Percentiles rank a stretch among this genome's conserved stretches.
phyloP scores from a whole-genome alignment of 768 basidiomycete species.

The Lactifluus subvellereus region DNA sequence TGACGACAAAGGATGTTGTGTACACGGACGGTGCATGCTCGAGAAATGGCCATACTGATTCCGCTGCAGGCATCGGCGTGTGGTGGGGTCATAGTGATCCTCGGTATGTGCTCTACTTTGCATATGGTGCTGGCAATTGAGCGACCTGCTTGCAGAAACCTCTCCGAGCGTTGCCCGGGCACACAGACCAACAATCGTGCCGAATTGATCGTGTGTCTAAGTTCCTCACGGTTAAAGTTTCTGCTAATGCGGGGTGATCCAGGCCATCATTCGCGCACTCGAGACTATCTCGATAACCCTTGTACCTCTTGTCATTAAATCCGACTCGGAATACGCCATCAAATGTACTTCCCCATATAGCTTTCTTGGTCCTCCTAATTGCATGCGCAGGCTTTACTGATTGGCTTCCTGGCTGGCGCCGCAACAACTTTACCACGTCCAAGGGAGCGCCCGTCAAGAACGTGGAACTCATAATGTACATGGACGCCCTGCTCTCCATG shows the following conservation, averaged over 20 bases:
- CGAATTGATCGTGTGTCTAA: slow-evolving; percentile 64
- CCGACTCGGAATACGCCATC: slow-evolving; percentile 83
- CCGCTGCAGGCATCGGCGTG: slow-evolving; percentile 80
- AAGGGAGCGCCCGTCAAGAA: slow-evolving; percentile 65
- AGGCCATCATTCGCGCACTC: slow-evolving; percentile 82
- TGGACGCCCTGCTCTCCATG: slow-evolving; percentile 53
- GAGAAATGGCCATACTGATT: slow-evolving; percentile 65
- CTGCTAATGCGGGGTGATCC: neutral
- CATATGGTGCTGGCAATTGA: neutral
- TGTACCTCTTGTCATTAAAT: slow-evolving; percentile 64
- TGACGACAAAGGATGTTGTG: slow-evolving; percentile 44
- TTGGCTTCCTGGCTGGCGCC: slow-evolving; percentile 68
- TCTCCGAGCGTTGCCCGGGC: slow-evolving; percentile 78
- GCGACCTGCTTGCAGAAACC: slow-evolving; percentile 47
- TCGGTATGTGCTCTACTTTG: slow-evolving; percentile 37
- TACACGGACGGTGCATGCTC: slow-evolving; percentile 87
- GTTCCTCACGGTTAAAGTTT: neutral
- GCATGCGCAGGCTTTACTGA: slow-evolving; percentile 51
- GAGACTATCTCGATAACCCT: slow-evolving; percentile 59
- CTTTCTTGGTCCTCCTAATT: slow-evolving; percentile 12
- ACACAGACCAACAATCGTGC: slow-evolving; percentile 85
- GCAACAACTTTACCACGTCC: slow-evolving; percentile 44
- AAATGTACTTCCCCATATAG: slow-evolving; percentile 44
- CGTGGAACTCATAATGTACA: slow-evolving; percentile 59
- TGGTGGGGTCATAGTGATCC: slow-evolving; percentile 76